Conservation (phyloP, 306 rosid species). For the Fagus crenata region DNA sequence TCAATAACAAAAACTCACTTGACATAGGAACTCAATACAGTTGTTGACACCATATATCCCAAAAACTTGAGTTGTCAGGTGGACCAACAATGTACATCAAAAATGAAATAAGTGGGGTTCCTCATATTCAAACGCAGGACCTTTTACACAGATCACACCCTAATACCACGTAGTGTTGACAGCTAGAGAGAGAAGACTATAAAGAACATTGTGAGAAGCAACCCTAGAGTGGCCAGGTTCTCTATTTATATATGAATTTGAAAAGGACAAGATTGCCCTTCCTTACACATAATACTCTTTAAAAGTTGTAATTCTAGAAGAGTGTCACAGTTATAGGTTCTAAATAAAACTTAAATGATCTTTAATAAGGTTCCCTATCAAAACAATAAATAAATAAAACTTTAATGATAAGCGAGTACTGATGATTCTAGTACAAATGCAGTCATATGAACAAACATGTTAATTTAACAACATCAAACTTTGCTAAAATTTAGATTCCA, state of each 20-base stretch:
- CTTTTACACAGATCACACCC: background rate
- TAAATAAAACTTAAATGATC: background rate
- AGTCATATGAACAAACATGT: background rate
- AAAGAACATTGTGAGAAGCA: background rate
- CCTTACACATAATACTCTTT: background rate
- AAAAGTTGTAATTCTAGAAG: background rate
- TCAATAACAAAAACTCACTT: background rate
- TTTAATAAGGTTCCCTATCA: too few relatives aligned
- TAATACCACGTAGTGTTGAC: background rate
- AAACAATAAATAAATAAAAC: background rate
- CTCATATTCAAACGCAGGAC: background rate
- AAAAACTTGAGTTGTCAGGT: background rate
- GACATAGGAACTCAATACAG: background rate
- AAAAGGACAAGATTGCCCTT: background rate
- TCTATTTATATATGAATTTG: background rate
- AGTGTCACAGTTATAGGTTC: background rate
- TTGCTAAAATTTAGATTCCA: slow-evolving; percentile 7
- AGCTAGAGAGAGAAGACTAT: background rate
- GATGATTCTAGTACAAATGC: background rate
- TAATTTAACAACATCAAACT: background rate
- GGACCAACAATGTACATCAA: background rate
- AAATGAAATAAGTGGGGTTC: background rate
- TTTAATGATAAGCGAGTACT: background rate
- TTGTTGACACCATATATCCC: background rate
- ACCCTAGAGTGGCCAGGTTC: background rate